phyloP scores from a whole-genome alignment of 2,329 filamentous ascomycete species.

The Beauveria rudraprayagi region DNA sequence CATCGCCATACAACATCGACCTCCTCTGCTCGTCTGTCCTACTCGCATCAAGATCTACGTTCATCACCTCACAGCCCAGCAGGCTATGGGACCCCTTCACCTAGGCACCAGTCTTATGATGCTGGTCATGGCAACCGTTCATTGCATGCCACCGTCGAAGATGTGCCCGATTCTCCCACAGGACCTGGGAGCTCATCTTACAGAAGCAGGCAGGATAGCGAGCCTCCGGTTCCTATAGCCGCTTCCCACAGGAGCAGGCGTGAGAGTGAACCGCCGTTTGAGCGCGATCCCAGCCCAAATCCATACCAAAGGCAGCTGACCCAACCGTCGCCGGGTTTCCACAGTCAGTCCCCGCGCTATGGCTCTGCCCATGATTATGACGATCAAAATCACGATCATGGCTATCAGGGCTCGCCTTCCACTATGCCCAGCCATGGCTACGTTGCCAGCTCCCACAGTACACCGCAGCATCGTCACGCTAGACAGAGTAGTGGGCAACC shows the following conservation, averaged over 20 bases:
- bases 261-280: background rate
- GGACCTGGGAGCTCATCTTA: background rate
- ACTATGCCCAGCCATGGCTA: constrained; percentile 12
- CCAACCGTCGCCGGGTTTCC: background rate
- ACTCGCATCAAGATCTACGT: constrained; percentile 39
- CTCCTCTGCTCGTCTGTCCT: constrained; percentile 47
- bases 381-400: background rate
- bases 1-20: constrained; percentile 43
- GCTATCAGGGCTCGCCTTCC: constrained; percentile 13
- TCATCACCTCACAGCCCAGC: constrained; percentile 20
- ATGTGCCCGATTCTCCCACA: constrained; percentile 47
- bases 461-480: constrained; percentile 19
- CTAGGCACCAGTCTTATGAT: constrained; percentile 46
- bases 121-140: constrained; percentile 37
- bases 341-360: background rate
- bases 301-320: constrained; percentile 7
- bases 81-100: constrained; percentile 28
- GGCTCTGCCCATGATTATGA: background rate
- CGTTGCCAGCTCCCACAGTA: constrained; percentile 10
- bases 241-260: background rate
- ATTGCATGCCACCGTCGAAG: constrained; percentile 57
- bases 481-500: constrained; percentile 14
- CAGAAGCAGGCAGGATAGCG: constrained; percentile 1
- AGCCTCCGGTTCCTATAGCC: background rate
- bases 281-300: constrained; percentile 9